Evolutionary conservation across 2,329 filamentous ascomycete species (phyloP).

Genomic region (Cordyceps fumosorosea): DNA sequence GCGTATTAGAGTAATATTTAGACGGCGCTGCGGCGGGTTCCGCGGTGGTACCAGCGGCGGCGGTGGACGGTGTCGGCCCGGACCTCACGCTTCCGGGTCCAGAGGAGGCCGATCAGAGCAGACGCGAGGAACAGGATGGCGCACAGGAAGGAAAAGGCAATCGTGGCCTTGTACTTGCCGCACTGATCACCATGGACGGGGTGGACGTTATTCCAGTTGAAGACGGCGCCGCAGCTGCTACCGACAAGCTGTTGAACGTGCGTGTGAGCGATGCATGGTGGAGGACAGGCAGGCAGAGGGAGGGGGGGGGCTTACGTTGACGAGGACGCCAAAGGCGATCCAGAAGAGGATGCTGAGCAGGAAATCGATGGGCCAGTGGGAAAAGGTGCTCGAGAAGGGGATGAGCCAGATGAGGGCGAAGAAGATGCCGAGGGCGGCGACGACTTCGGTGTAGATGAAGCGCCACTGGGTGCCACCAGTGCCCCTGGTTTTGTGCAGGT

Average conservation of each 20-base stretch:
- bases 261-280: not conserved
- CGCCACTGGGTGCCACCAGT: conserved; percentile 50
- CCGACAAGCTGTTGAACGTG: conserved; percentile 30
- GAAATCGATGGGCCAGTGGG: conserved; percentile 65
- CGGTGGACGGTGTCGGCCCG: conserved; percentile 23
- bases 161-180: conserved; percentile 61
- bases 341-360: conserved; percentile 66
- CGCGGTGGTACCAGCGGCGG: conserved; percentile 28
- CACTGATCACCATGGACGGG: conserved; percentile 45
- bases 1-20: conserved; percentile 20
- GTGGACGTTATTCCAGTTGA: conserved; percentile 52
- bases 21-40: conserved; percentile 38
- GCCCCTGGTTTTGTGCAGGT: conserved; percentile 48
- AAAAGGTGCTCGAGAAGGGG: conserved; percentile 60
- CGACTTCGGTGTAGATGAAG: conserved; percentile 68
- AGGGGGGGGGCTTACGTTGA: conserved; percentile 37
- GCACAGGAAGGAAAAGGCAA: conserved; percentile 66
- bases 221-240: conserved; percentile 48
- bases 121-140: conserved; percentile 65
- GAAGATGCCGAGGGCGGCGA: conserved; percentile 62
- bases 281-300: not conserved
- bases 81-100: conserved; percentile 37
- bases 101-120: conserved; percentile 50
- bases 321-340: conserved; percentile 58
- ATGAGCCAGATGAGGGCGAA: conserved; percentile 66